Percentiles rank a stretch among this genome's conserved stretches.
Evolutionary conservation across 2,329 filamentous ascomycete species (phyloP).

Genomic region (Talaromyces sp.): DNA sequence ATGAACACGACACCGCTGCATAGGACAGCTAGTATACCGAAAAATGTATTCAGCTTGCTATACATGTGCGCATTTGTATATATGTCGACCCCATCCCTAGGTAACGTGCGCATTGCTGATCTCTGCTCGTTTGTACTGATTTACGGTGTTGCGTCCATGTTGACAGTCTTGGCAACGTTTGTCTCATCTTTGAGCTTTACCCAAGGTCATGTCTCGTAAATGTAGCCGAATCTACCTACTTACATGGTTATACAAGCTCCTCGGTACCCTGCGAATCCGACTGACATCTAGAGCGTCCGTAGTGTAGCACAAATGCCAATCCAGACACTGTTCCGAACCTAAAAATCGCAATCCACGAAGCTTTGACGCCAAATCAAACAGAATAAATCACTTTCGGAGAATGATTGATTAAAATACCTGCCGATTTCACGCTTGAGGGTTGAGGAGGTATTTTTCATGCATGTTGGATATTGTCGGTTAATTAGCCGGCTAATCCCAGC

Average conservation of each 20-base stretch:
- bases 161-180: not conserved
- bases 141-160: not conserved
- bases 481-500: not conserved
- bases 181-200: not conserved
- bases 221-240: too few species aligned
- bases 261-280: not conserved
- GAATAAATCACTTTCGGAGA: not conserved
- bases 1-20: not conserved
- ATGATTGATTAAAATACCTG: not conserved
- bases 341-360: not conserved
- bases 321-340: not conserved
- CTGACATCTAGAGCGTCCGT: not conserved
- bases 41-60: not conserved
- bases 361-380: not conserved
- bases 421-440: too few species aligned
- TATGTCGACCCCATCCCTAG: not conserved
- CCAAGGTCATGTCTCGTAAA: too few species aligned
- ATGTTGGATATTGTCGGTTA: not conserved
- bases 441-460: not conserved
- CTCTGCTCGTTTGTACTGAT: not conserved
- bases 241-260: not conserved
- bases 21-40: not conserved
- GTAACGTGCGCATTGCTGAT: not conserved
- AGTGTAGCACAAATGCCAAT: not conserved
- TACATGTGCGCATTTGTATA: not conserved